A percentile compares a stretch with the other conserved stretches of the same genome.
phyloP scores from a whole-genome alignment of 2,329 filamentous ascomycete species.

The Fusarium dlaminii region DNA sequence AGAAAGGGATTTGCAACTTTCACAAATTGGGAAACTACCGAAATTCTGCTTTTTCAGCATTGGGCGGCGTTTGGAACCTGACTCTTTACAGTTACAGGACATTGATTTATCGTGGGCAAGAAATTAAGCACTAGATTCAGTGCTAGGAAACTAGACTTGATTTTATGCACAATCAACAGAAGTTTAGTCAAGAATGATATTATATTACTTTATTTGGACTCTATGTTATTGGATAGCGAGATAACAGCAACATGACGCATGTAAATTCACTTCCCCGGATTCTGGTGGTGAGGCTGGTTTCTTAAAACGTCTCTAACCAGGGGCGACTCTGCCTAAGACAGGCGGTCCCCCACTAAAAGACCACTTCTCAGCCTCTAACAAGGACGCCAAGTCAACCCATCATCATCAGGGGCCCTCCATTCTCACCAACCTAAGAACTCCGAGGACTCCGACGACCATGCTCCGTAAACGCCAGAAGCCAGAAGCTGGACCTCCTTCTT shows the following conservation, averaged over 20 bases:
- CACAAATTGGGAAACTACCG: slow-evolving; percentile 33
- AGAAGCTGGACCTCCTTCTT: background rate
- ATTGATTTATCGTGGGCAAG: slow-evolving; percentile 2
- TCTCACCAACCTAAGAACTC: slow-evolving; percentile 22
- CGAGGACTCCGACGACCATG: slow-evolving; percentile 38
- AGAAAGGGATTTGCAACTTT: background rate
- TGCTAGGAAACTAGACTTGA: background rate
- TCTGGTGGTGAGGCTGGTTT: slow-evolving; percentile 4
- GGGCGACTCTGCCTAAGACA: background rate
- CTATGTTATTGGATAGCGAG: background rate
- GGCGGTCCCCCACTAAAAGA: slow-evolving; percentile 32
- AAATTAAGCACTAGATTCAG: background rate
- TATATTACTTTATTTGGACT: background rate
- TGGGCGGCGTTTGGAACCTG: slow-evolving; percentile 38
- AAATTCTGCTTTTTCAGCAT: slow-evolving; percentile 34
- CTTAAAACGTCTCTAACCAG: slow-evolving; percentile 7
- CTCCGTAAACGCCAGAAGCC: slow-evolving; percentile 42
- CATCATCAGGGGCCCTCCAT: slow-evolving; percentile 26
- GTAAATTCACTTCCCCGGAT: slow-evolving; percentile 28
- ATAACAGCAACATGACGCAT: background rate
- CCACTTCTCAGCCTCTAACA: slow-evolving; percentile 23
- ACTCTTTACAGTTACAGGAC: slow-evolving; percentile 5
- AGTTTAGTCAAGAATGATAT: slow-evolving; percentile 13
- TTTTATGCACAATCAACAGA: background rate
- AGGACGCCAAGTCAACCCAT: slow-evolving; percentile 23